Conservation (phyloP, 2,329 filamentous ascomycete genomes). For the Trichophyton verrucosum region DNA sequence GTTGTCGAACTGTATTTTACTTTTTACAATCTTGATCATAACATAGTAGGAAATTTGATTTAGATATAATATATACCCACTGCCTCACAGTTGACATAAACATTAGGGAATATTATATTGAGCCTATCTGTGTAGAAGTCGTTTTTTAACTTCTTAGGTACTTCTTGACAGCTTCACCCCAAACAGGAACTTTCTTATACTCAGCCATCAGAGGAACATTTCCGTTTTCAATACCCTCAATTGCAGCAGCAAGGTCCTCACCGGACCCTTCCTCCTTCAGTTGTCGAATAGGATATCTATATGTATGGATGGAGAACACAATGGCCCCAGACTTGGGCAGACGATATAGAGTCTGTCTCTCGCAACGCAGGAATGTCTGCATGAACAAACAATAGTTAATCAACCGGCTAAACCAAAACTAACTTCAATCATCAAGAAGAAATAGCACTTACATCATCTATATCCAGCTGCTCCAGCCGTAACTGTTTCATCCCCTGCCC, state of each 20-base stretch:
- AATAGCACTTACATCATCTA: slow-evolving; percentile 31
- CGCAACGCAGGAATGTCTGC: slow-evolving; percentile 41
- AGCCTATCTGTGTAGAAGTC: not conserved
- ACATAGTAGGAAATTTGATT: not conserved
- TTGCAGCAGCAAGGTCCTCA: slow-evolving; percentile 42
- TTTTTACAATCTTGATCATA: not conserved
- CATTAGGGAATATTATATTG: no score
- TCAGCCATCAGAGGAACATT: slow-evolving; percentile 45
- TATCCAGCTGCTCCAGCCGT: slow-evolving; percentile 29
- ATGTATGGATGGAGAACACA: slow-evolving; percentile 53
- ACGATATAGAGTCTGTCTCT: slow-evolving; percentile 51
- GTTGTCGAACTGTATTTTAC: not conserved
- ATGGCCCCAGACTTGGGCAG: slow-evolving; percentile 42
- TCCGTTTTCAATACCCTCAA: slow-evolving; percentile 47
- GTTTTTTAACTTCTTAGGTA: slow-evolving; percentile 31
- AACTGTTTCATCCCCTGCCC: slow-evolving; percentile 18
- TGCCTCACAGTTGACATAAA: not conserved
- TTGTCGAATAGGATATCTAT: slow-evolving; percentile 43
- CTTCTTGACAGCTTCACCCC: slow-evolving; percentile 43
- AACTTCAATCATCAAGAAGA: not conserved
- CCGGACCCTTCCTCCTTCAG: slow-evolving; percentile 46
- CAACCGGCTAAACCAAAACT: not conserved
- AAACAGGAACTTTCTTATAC: slow-evolving; percentile 47
- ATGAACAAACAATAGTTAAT: slow-evolving; percentile 9
- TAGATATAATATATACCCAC: not conserved